Evolutionary conservation across 768 basidiomycete genomes (phyloP), one percentile per base, ranked within the genome.

Genomic region (Russula olivacea): DNA sequence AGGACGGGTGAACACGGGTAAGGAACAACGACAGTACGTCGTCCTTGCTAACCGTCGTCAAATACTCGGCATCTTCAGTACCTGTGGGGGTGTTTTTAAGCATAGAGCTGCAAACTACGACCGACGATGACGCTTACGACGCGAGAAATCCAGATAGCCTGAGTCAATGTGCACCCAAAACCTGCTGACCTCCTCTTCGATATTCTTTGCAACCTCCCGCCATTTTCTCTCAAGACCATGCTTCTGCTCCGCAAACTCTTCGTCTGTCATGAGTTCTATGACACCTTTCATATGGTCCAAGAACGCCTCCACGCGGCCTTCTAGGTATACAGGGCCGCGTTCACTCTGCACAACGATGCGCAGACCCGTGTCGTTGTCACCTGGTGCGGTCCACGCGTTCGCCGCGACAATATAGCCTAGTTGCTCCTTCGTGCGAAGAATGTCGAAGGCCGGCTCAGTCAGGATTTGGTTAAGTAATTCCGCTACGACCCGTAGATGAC

Each of bases 341-440:
- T 98, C 94, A 71, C 89, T 91, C 76, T 99, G 97, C 34, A 98
- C 81, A 8, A 93, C 77, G 58, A 98, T 82, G 48, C 91, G 84
- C 64, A 94, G 75, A 8, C 94, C 93, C 65, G 83, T 80, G 64
- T 88, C 83, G 50, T 83, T 85, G 2, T 82, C 77, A n/a, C 89
- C 88, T 47, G 80, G 71, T 48, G 88, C 73, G 11, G 77, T 71
- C 82, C 82, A 85, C 34, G 75, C 71, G 1, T 78, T 77, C 66
- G 83, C 86, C 10, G 79, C 82, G 40, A 97, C 95, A 48, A 97
- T 80, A 72, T 99, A 99, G 6, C 97, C 97, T 1, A 99, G 80
- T 73, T 99, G 97, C 71, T 98, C 93, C 71, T 92, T 87, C 4
- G 95, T 98, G 32, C 97, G 87, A 34, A 99, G 81, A 25, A 86